Percentiles rank a stretch among this genome's conserved stretches.
Evolutionary conservation across 2,329 filamentous ascomycete genomes (phyloP).

Genomic region (Sclerotinia spermophila): DNA sequence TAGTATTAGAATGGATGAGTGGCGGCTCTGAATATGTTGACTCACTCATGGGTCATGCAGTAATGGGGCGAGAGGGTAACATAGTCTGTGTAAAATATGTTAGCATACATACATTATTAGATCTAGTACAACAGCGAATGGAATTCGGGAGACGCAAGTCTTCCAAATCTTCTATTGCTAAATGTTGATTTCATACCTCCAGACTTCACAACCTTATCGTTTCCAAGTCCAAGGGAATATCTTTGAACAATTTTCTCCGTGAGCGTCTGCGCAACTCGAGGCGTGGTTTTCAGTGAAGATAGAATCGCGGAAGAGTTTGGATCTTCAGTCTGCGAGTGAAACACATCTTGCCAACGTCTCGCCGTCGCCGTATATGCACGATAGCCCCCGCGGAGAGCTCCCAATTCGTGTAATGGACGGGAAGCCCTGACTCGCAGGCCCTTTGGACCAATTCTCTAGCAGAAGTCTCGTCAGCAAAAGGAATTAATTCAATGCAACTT

Average conservation of each 20-base stretch:
- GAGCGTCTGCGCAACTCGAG: slow-evolving; percentile 62
- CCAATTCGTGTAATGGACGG: slow-evolving; percentile 28
- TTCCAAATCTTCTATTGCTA: not conserved
- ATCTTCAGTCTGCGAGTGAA: slow-evolving; percentile 61
- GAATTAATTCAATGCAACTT: not conserved
- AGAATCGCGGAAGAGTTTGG: slow-evolving; percentile 50
- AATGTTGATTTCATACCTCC: slow-evolving; percentile 43
- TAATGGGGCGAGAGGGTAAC: slow-evolving; percentile 68
- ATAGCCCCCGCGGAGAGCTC: slow-evolving; percentile 25
- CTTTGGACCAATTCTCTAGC: slow-evolving; percentile 30
- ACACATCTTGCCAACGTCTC: slow-evolving; percentile 48
- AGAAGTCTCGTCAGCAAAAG: not conserved
- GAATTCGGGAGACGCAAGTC: too few species aligned
- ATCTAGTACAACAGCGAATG: not conserved
- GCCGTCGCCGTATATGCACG: slow-evolving; percentile 34
- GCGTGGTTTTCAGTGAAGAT: slow-evolving; percentile 45
- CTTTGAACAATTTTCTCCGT: slow-evolving; percentile 91
- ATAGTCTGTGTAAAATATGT: slow-evolving; percentile 55
- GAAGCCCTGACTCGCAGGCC: slow-evolving; percentile 34
- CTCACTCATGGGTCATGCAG: slow-evolving; percentile 60
- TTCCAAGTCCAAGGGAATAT: slow-evolving; percentile 70
- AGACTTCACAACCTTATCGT: slow-evolving; percentile 69
- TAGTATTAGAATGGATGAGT: slow-evolving; percentile 52
- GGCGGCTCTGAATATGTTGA: not conserved
- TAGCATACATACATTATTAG: not conserved